A percentile compares a stretch with the other conserved stretches of the same genome.
phyloP scores from a whole-genome alignment of 2,329 filamentous ascomycete species.

The Sporothrix protearum region DNA sequence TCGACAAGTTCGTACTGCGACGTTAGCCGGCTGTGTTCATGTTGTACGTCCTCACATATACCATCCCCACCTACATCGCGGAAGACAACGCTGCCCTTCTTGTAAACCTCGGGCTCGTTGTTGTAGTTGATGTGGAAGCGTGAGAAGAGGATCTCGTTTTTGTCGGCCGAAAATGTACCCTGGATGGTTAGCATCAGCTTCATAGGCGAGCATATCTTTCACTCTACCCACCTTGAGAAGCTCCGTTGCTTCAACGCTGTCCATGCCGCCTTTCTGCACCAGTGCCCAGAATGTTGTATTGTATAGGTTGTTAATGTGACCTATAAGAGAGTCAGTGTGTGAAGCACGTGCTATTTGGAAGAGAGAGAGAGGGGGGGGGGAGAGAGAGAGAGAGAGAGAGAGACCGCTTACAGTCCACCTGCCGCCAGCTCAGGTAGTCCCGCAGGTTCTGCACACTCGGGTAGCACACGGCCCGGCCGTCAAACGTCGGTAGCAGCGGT shows the following conservation, averaged over 20 bases:
- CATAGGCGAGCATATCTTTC: not conserved
- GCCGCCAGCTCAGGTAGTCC: conserved; percentile 96
- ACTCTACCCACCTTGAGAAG: conserved; percentile 60
- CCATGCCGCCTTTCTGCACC: conserved; percentile 65
- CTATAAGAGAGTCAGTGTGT: conserved; percentile 41
- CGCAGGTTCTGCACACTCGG: conserved; percentile 76
- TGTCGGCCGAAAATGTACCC: conserved; percentile 81
- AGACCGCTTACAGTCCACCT: conserved; percentile 77
- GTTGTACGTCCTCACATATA: not conserved
- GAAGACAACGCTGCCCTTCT: conserved; percentile 88
- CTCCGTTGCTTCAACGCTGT: conserved; percentile 69
- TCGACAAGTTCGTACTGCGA: conserved; percentile 67
- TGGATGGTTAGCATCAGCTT: conserved; percentile 34
- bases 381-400: too few species aligned
- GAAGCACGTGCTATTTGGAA: too few species aligned
- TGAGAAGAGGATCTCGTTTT: conserved; percentile 93
- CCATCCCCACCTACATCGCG: conserved; percentile 59
- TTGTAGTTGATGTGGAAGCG: conserved; percentile 95
- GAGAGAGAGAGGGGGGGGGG: too few species aligned
- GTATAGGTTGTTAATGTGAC: conserved; percentile 97
- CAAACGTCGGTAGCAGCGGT: conserved; percentile 82
- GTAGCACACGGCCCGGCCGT: conserved; percentile 87
- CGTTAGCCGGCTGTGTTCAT: not conserved
- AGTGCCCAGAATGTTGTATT: conserved; percentile 96
- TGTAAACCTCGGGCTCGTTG: conserved; percentile 87